Base-by-base conservation (phyloP, 2,329 filamentous ascomycete genomes). In the Aspergillus sp. region DNA sequence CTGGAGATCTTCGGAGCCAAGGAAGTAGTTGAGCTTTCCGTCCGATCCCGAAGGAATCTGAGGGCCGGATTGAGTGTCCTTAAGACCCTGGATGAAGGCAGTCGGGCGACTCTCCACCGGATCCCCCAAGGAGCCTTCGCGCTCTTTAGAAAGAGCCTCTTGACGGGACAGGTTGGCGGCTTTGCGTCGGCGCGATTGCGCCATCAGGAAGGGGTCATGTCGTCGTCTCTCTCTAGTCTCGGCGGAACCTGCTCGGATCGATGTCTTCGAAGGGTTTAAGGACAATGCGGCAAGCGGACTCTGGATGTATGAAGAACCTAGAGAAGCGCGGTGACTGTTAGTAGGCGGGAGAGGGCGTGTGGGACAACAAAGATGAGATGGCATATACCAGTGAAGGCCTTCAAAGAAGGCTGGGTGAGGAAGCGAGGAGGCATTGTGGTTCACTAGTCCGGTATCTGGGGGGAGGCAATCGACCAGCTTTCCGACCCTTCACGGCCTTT, bases 181-280 rank as follows among this genome's bases (percentile, higher is more conserved):
- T 77, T 94, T 96, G 63, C 91, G 88, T 73, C 92, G 91, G 69
- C 90, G 86, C 32, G 91, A 88, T 76, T 96, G 91, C 3, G 89
- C 89, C 77, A 90, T 85, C 60, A 88, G 83, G 73, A 96, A 97
- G 0, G 92, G 92, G 69, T 98, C 92, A 71, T 89, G 87, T 60
- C 84, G 85, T 63, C 85, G 82, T 61, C 85, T 84, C 73, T 87
- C 87, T 77, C 85, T 85, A 65, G 90, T 85, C 65, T 86, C 82
- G 54, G 79, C 78, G 45, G 86, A 85, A 22, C 88, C 86, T 53
- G 90, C 88, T 63, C 85, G 85, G 66, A 91, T 86, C 67, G 83
- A 82, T 55, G 69, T 70, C 51, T 73, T 74, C 56, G 71, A 75
- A 46, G 76, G 85, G 78, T 73, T 88, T 73, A 68, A 86, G 82